Evolutionary conservation across 108 stramenopile species (phyloP), one percentile per base, ranked within the genome.

Genomic region (Chaetoceros tenuissimus): DNA sequence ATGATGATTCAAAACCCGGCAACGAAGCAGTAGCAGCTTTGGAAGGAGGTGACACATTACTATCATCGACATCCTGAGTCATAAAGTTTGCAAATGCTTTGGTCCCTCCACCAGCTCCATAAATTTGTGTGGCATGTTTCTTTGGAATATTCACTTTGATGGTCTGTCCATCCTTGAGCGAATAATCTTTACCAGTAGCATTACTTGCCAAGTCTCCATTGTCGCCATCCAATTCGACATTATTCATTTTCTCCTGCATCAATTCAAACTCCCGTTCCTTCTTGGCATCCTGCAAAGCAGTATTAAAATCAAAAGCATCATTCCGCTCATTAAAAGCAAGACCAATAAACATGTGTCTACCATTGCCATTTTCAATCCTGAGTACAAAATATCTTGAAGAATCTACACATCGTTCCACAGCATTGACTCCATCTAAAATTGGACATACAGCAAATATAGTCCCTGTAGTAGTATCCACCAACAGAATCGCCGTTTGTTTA

Each of bases 271-370:
- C 77, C 46, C 73, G 74, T 68, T 94, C 92, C 50, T 84, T 81
- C 60, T 74, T 62, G 46, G 82, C 67, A 78, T 96, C 95, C 65
- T 93, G 85, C 55, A 98, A 60, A 2, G 94, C 84, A 2, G 96
- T 94, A 57, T 98, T 98, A 71, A 98, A 98, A 58, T 98, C 97
- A 77, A 98, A 98, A 20, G 97, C 94, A 75, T 96, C 93, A 62
- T 96, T 96, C 53, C 97, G 74, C 56, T 96, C 94, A 68, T 98
- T 94, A 69, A 98, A 98, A 5, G 97, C 97, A 67, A 98, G 55
- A 3, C 97, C 97, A 45, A 98, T 87, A 76, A 93, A 98, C 81
- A 95, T 94, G 66, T 96, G 94, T 25, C 91, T 48, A 3, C 95
- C 97, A 60, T 83, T 79, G 1, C 79, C 87, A 76, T 95, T 98